These are phyloP conservation scores for Massariosphaeria phaeospora DNA, from an alignment of 495 filamentous ascomycete species.

Conservation along the genomic window DNA sequence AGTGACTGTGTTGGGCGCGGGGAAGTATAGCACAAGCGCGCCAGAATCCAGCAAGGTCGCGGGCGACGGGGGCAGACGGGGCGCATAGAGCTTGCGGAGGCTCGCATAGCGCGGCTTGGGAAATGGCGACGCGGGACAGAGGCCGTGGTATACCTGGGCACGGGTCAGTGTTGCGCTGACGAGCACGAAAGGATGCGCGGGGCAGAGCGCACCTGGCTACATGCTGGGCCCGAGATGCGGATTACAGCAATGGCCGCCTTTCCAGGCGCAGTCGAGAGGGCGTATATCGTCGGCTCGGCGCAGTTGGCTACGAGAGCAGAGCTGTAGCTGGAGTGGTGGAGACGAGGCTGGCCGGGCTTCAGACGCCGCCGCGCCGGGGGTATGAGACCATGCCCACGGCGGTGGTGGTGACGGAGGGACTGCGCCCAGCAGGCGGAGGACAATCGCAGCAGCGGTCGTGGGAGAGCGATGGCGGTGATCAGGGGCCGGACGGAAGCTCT, in stretches of 20 bases:
- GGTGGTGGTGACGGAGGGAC: no score
- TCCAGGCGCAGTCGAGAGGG: constrained; percentile 81
- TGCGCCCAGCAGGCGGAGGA: no score
- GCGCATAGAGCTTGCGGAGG: constrained; percentile 71
- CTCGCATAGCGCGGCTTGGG: constrained; percentile 73
- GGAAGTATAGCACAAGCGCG: constrained; percentile 84
- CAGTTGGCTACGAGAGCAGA: constrained; percentile 2
- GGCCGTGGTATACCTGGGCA: constrained; percentile 62
- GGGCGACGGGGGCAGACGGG: constrained; percentile 39
- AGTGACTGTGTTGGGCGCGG: constrained; percentile 75
- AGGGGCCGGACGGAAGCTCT: constrained; percentile 22
- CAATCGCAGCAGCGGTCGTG: no score
- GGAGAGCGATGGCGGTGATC: not conserved
- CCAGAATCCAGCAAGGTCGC: constrained; percentile 66
- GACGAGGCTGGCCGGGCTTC: no score
- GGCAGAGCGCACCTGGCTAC: constrained; percentile 26
- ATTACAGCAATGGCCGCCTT: constrained; percentile 89
- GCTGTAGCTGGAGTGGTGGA: not conserved
- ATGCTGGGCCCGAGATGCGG: constrained; percentile 74
- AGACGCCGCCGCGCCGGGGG: not conserved
- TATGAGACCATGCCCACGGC: no score
- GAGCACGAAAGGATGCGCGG: not conserved
- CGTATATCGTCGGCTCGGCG: constrained; percentile 67
- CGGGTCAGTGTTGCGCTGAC: constrained; percentile 1
- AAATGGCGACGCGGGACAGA: constrained; percentile 62